Evolutionary conservation across 2,329 filamentous ascomycete genomes (phyloP).

Genomic region (Cryphonectria radicalis): DNA sequence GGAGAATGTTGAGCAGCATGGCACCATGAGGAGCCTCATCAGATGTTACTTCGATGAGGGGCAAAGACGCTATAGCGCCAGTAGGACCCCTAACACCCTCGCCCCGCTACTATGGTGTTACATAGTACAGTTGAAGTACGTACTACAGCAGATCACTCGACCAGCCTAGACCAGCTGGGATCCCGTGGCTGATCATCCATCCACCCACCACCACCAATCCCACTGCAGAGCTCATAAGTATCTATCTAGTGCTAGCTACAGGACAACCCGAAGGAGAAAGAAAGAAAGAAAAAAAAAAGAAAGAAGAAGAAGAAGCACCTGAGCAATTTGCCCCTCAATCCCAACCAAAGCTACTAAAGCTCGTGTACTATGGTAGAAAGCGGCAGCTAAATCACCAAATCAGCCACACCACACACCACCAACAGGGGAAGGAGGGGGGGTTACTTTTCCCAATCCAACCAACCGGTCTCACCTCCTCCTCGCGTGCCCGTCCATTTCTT

Average conservation of each 20-base stretch:
- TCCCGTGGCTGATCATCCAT: not conserved
- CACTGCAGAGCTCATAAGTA: not conserved
- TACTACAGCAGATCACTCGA: not conserved
- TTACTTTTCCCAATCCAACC: not conserved
- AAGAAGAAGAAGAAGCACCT: not conserved
- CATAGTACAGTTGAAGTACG: not conserved
- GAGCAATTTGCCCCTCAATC: slow-evolving; percentile 5
- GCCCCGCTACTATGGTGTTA: not conserved
- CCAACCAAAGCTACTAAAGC: not conserved
- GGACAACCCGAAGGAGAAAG: too few relatives aligned
- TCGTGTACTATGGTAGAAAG: not conserved
- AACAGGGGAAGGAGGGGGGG: not conserved
- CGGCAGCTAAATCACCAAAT: slow-evolving; percentile 3
- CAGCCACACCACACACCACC: not conserved
- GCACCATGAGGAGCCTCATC: slow-evolving; percentile 4
- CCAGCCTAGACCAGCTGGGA: slow-evolving; percentile 3
- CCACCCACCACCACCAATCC: not conserved
- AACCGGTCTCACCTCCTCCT: not conserved
- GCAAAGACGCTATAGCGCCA: not conserved
- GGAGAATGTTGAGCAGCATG: slow-evolving; percentile 3
- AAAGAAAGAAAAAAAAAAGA: too few relatives aligned
- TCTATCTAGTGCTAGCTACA: too few relatives aligned
- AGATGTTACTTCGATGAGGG: slow-evolving; percentile 1
- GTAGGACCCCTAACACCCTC: not conserved
- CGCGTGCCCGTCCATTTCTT: not conserved